Base-by-base conservation (phyloP, 148 eudicot species). In the Tetragonia tetragonoides region DNA sequence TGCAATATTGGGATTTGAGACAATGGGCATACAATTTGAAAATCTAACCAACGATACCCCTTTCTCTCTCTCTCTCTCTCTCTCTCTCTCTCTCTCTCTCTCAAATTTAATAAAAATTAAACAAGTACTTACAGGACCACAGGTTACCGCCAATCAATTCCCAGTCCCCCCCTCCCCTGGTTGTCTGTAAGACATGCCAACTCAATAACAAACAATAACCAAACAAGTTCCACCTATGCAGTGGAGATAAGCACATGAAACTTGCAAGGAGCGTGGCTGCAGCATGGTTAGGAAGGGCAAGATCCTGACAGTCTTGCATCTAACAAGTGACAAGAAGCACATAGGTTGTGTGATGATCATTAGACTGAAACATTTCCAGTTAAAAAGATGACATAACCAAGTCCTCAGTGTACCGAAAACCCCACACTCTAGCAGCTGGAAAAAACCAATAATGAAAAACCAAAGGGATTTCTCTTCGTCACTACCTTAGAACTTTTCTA, bases 61-160 rank as follows among this genome's bases (percentile, higher is more conserved):
- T 12, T 10, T 0, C 21, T 40, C n/a, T n/a, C n/a, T n/a, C n/a
- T n/a, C n/a, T n/a, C n/a, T n/a, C n/a, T n/a, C n/a, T n/a, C n/a
- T n/a, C n/a, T n/a, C n/a, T n/a, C n/a, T n/a, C 6, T 3, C n/a
- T n/a, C n/a, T n/a, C n/a, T n/a, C n/a, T n/a, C n/a, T n/a, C 24
- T n/a, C 12, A 21, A 68, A 11, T 16, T 68, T 3, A 7, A 53
- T n/a, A 9, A 66, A 8, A 69, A 15, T 23, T 47, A 46, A 21
- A 34, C 56, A 69, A 23, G 73, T 21, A 34, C 67, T 66, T 40
- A 66, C 51, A n/a, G n/a, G n/a, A n/a, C n/a, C n/a, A n/a, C n/a
- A 74, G 24, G 42, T 17, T 14, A 10, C 16, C 16, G 41, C 3
- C 17, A n/a, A 2, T 5, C 21, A 40, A 1, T 34, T 12, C 23